Evolutionary conservation across 2,329 filamentous ascomycete genomes (phyloP).

Genomic region (Paradendryphiella salina): DNA sequence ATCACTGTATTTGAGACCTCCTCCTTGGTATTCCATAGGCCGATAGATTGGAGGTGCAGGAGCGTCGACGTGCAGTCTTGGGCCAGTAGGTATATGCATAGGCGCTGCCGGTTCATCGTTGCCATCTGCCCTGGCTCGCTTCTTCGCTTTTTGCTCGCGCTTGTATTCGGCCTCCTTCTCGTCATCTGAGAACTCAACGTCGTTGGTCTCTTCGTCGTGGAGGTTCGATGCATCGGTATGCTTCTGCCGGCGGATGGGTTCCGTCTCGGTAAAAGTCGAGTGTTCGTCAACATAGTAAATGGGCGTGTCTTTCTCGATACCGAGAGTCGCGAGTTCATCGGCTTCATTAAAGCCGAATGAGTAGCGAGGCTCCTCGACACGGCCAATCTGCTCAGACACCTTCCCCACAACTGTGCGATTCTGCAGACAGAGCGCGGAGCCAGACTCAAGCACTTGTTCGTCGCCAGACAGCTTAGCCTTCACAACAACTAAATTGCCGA

Average conservation of each 20-base stretch:
- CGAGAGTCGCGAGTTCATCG: slow-evolving; percentile 68
- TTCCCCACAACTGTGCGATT: slow-evolving; percentile 77
- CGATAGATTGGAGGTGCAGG: slow-evolving; percentile 22
- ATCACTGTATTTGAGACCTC: slow-evolving; percentile 50
- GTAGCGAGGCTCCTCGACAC: slow-evolving; percentile 84
- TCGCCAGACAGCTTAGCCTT: slow-evolving; percentile 78
- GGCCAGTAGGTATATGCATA: slow-evolving; percentile 29
- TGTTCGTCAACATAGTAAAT: slow-evolving; percentile 80
- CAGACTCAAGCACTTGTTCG: slow-evolving; percentile 80
- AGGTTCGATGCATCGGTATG: slow-evolving; percentile 94
- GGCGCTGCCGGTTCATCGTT: slow-evolving; percentile 27
- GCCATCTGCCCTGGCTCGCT: slow-evolving; percentile 48
- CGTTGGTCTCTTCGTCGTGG: slow-evolving; percentile 90
- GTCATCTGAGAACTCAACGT: slow-evolving; percentile 95
- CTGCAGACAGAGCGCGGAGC: slow-evolving; percentile 78
- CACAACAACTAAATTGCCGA: slow-evolving; percentile 78
- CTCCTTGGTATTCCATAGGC: slow-evolving; percentile 38
- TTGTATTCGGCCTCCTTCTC: slow-evolving; percentile 87
- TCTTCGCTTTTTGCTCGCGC: slow-evolving; percentile 60
- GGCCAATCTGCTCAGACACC: slow-evolving; percentile 82
- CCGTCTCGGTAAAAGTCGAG: slow-evolving; percentile 83
- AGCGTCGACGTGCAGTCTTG: slow-evolving; percentile 24
- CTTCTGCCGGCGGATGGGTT: slow-evolving; percentile 76
- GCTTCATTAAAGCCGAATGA: slow-evolving; percentile 73
- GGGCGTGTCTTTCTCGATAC: slow-evolving; percentile 68